A percentile compares a stretch with the other conserved stretches of the same genome.
These are phyloP conservation scores for Aquilaria agallochum DNA, from an alignment of 441 rosid species.

Conservation along the genomic window DNA sequence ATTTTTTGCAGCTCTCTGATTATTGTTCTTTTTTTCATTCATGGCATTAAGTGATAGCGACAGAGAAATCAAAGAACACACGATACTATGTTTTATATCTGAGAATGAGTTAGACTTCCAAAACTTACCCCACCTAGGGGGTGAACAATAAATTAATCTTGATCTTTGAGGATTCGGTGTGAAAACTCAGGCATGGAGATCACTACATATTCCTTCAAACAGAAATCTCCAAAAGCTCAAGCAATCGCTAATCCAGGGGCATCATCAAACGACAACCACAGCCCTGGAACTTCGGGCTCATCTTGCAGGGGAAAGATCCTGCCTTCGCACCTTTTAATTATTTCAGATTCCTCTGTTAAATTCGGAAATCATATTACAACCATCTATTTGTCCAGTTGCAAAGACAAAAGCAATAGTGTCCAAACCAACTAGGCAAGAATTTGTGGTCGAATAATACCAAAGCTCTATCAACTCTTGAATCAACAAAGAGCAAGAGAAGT, in stretches of 20 bases:
- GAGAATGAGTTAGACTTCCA: conserved; percentile 1
- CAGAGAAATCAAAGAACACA: too few species aligned
- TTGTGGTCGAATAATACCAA: conserved; percentile 58
- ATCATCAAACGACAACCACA: conserved; percentile 98
- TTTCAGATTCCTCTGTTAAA: conserved; percentile 84
- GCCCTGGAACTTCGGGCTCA: conserved; percentile 96
- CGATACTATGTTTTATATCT: too few species aligned
- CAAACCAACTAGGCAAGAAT: conserved; percentile 28
- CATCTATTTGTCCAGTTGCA: too few species aligned
- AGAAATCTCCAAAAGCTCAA: conserved; percentile 98
- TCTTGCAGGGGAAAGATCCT: conserved; percentile 95
- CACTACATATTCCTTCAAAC: conserved; percentile 96
- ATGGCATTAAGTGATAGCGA: background rate
- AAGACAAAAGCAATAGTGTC: too few species aligned
- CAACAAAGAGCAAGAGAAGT: conserved; percentile 58
- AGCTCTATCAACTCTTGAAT: conserved; percentile 58
- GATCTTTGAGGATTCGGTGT: conserved; percentile 72
- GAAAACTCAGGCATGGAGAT: conserved; percentile 93
- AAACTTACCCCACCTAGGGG: conserved; percentile 91
- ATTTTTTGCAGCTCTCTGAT: too few species aligned
- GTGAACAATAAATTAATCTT: conserved; percentile 89
- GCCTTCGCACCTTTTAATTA: conserved; percentile 91
- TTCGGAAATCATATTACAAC: conserved; percentile 3
- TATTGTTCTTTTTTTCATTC: background rate
- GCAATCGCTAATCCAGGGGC: conserved; percentile 99